Conservation (phyloP, 2,329 filamentous ascomycete genomes). For the Ilyonectria sp. region DNA sequence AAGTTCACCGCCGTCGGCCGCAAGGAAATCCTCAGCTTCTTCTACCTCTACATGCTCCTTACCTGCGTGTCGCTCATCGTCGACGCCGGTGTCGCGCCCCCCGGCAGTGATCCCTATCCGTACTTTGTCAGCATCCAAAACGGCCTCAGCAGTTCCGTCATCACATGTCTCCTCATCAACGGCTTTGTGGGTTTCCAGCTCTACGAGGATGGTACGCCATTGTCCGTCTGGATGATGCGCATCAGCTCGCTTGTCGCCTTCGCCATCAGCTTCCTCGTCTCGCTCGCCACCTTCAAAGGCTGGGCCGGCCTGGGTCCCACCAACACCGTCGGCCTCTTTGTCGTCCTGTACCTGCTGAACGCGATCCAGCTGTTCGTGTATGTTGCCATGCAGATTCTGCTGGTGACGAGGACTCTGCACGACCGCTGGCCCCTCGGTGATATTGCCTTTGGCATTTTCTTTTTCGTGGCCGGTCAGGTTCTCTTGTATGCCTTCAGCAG, state of each 20-base stretch:
- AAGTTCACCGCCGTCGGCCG: constrained; percentile 97
- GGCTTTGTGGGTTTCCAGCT: constrained; percentile 98
- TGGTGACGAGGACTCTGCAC: constrained; percentile 91
- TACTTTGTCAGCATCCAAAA: constrained; percentile 94
- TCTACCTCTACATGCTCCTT: constrained; percentile 95
- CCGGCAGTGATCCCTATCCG: constrained; percentile 83
- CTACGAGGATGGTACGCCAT: constrained; percentile 94
- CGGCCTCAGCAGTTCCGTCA: constrained; percentile 86
- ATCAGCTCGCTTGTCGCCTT: constrained; percentile 86
- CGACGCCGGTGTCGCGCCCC: constrained; percentile 92
- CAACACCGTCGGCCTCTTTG: constrained; percentile 90
- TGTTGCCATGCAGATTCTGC: constrained; percentile 86
- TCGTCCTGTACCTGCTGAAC: constrained; percentile 93
- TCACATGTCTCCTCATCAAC: constrained; percentile 93
- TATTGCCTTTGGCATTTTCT: constrained; percentile 90
- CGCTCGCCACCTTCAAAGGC: constrained; percentile 91
- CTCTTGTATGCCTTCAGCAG: constrained; percentile 92
- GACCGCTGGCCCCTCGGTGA: constrained; percentile 97
- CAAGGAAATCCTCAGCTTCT: constrained; percentile 87
- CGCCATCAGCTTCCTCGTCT: constrained; percentile 87
- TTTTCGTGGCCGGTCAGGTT: constrained; percentile 93
- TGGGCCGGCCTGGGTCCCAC: constrained; percentile 89
- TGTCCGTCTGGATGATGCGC: constrained; percentile 94
- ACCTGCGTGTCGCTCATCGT: constrained; percentile 91
- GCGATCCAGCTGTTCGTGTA: constrained; percentile 90